A percentile compares a stretch with the other conserved stretches of the same genome.
phyloP scores from a whole-genome alignment of 352 stramenopile species.

The Phytophthora nicotianae region DNA sequence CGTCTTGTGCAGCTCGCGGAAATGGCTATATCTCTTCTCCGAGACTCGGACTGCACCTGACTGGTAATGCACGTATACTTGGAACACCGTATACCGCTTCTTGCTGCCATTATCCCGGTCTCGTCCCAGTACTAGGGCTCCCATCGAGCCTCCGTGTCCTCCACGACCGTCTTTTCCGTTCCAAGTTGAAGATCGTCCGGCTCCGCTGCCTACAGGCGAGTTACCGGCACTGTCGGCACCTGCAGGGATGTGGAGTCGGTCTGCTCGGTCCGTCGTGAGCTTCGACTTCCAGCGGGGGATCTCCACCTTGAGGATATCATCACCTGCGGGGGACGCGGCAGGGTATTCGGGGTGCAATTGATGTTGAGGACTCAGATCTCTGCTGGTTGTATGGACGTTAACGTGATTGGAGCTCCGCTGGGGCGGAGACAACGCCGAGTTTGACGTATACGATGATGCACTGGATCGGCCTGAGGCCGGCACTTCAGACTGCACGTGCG shows the following conservation, averaged over 20 bases:
- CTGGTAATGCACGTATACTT: constrained; percentile 79
- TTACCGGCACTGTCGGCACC: constrained; percentile 41
- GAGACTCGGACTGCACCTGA: constrained; percentile 61
- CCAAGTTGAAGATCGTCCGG: constrained; percentile 50
- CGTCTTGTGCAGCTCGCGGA: constrained; percentile 83
- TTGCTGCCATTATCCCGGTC: constrained; percentile 34
- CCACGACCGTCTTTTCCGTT: constrained; percentile 51
- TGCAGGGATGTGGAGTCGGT: constrained; percentile 34
- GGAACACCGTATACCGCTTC: constrained; percentile 83
- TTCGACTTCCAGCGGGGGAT: constrained; percentile 70
- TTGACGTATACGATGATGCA: constrained; percentile 36
- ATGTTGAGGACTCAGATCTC: constrained; percentile 37
- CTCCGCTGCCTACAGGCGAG: constrained; percentile 30
- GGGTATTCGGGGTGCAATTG: constrained; percentile 43
- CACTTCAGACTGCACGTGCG: constrained; percentile 42
- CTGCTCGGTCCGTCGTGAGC: constrained; percentile 58
- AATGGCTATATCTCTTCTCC: constrained; percentile 86
- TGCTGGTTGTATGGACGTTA: constrained; percentile 25
- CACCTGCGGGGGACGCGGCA: constrained; percentile 33
- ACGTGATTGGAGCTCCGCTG: constrained; percentile 29
- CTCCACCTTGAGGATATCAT: constrained; percentile 77
- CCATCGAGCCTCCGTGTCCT: constrained; percentile 44
- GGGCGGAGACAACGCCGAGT: constrained; percentile 29
- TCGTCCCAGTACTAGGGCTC: constrained; percentile 33
- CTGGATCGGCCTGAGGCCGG: constrained; percentile 31